These are phyloP conservation scores for Arabidopsis arenosa DNA, from an alignment of 345 rosid species.

Conservation along the genomic window DNA sequence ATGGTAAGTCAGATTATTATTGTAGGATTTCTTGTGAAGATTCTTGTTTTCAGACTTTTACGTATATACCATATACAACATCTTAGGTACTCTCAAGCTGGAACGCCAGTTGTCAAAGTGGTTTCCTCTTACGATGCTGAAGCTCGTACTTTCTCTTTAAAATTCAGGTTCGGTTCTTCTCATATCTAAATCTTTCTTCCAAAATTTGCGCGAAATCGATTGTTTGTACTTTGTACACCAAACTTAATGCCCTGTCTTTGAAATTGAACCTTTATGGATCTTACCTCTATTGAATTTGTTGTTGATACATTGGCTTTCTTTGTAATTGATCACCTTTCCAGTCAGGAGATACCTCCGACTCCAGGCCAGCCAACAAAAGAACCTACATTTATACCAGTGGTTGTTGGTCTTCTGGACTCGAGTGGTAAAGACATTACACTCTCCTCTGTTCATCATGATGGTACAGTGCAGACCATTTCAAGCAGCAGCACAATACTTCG, in stretches of 20 bases:
- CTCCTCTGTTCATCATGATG: conserved; percentile 71
- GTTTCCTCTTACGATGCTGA: conserved; percentile 76
- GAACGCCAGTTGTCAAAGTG: conserved; percentile 91
- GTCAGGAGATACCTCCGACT: conserved; percentile 88
- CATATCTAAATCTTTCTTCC: not conserved
- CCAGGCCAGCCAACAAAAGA: conserved; percentile 94
- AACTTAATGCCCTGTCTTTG: not conserved
- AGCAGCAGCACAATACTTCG: conserved; percentile 71
- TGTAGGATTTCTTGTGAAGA: conserved; percentile 19
- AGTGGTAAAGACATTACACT: conserved; percentile 84
- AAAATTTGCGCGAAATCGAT: not conserved
- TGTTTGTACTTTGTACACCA: not conserved
- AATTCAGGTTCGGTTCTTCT: conserved; percentile 67
- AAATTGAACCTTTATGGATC: not conserved
- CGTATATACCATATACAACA: conserved; percentile 12
- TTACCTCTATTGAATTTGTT: not conserved
- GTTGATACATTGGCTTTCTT: conserved; percentile 27
- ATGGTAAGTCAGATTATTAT: conserved; percentile 55
- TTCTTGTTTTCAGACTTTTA: conserved; percentile 19
- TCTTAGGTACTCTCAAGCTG: conserved; percentile 98
- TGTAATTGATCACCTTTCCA: conserved; percentile 42
- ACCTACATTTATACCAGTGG: conserved; percentile 89
- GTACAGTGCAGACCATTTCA: conserved; percentile 57
- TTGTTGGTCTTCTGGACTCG: conserved; percentile 74
- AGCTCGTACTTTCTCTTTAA: conserved; percentile 76